Percentiles rank a stretch among this genome's conserved stretches.
Conservation (phyloP, 163 green algal species). For the Chlorella variabilis region DNA sequence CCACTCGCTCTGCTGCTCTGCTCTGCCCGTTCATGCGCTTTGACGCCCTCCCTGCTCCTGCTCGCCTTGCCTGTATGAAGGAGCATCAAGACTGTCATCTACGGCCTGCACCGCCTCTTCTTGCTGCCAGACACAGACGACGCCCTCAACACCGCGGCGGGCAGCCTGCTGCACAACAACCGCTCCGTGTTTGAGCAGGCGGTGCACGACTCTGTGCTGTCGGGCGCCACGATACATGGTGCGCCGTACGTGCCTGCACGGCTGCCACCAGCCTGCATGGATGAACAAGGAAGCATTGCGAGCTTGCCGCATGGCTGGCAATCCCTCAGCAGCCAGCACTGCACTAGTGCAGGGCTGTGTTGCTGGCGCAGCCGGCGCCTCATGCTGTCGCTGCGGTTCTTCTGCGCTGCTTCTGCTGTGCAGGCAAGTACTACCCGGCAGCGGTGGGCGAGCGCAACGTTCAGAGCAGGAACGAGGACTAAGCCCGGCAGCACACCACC, state of each 20-base stretch:
- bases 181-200: slow-evolving; percentile 2
- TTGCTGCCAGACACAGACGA: slow-evolving; percentile 31
- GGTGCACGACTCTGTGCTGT: slow-evolving; percentile 11
- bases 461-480: slow-evolving; percentile 3
- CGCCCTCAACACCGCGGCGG: background rate
- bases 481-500: too few relatives aligned
- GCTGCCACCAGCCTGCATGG: too few relatives aligned
- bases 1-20: background rate
- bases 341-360: too few relatives aligned
- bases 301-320: background rate
- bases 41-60: background rate
- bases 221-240: slow-evolving; percentile 13
- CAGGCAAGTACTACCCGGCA: slow-evolving; percentile 15
- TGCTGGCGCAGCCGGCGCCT: too few relatives aligned
- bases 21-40: background rate
- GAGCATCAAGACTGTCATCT: slow-evolving; percentile 27
- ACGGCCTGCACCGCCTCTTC: slow-evolving; percentile 31
- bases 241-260: too few relatives aligned
- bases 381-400: too few relatives aligned
- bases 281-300: background rate
- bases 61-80: background rate
- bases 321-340: too few relatives aligned
- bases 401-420: too few relatives aligned
- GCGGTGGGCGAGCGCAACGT: slow-evolving; percentile 9
- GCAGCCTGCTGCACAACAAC: slow-evolving; percentile 24